Conservation (phyloP, 176 grass and related monocot species). For the Musa beccarii region DNA sequence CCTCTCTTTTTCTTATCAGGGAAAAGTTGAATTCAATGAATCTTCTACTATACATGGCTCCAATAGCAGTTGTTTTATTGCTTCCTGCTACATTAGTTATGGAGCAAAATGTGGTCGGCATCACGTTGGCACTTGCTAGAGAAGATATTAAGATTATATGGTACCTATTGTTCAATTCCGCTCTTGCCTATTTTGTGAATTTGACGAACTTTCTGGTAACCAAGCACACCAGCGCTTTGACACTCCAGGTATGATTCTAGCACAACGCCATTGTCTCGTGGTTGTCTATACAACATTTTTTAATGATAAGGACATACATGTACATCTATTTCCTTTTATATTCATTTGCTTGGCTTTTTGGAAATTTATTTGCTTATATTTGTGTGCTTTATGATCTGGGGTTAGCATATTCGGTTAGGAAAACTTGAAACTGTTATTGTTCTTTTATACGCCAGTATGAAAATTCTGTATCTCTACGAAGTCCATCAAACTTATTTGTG, state of each 20-base stretch:
- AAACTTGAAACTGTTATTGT: no score
- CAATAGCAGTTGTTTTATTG: slow-evolving; percentile 14
- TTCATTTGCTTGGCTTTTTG: no score
- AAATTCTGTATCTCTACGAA: no score
- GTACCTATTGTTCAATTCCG: slow-evolving; percentile 11
- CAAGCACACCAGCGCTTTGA: slow-evolving; percentile 14
- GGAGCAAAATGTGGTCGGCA: slow-evolving; percentile 13
- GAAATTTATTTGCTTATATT: no score
- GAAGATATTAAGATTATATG: slow-evolving; percentile 12
- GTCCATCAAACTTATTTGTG: no score
- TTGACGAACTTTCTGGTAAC: slow-evolving; percentile 12
- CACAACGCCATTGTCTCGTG: background rate
- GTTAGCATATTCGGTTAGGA: no score
- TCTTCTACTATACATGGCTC: slow-evolving; percentile 13
- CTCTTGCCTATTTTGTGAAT: slow-evolving; percentile 13
- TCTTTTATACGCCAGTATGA: no score
- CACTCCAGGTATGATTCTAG: slow-evolving; percentile 6
- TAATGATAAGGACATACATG: no score
- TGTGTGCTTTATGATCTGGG: no score
- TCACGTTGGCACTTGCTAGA: background rate
- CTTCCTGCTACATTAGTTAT: slow-evolving; percentile 2
- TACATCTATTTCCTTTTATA: no score
- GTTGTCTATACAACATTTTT: no score
- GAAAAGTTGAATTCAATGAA: slow-evolving; percentile 16
- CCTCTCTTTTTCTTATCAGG: slow-evolving; percentile 1